Evolutionary conservation across 441 rosid genomes (phyloP).

Genomic region (Populus hybrid): DNA sequence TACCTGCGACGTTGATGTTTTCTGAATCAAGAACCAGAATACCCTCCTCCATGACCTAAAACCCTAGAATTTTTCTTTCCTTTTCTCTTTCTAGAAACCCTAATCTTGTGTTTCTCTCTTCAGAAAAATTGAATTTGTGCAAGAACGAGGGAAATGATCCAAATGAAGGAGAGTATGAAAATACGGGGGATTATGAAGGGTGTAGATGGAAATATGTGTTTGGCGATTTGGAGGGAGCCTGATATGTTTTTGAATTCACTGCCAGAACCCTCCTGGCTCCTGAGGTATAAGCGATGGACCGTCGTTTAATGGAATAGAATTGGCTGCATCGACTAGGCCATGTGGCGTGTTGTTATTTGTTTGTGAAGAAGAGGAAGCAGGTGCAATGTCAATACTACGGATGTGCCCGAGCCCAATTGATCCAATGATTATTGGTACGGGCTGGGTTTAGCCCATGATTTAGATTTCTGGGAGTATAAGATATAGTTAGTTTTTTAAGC

Average conservation of each 20-base stretch:
- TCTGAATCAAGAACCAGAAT: constrained; percentile 2
- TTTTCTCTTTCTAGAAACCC: background rate
- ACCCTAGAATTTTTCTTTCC: constrained; percentile 2
- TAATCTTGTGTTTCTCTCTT: background rate
- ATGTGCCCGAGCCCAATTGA: background rate
- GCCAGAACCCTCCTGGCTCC: background rate
- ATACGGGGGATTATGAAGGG: background rate
- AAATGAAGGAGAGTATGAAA: background rate
- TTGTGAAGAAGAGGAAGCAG: background rate
- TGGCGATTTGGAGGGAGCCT: background rate
- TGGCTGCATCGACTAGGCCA: background rate
- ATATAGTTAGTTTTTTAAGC: background rate
- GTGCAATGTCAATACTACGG: background rate
- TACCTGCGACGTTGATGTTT: constrained; percentile 21
- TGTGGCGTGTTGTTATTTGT: background rate
- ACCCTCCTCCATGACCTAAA: constrained; percentile 29
- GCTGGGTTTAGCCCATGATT: background rate
- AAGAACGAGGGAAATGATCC: background rate
- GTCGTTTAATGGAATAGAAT: background rate
- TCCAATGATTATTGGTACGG: background rate
- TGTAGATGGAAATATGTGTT: background rate
- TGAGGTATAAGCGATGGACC: background rate
- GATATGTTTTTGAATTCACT: background rate
- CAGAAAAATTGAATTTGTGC: background rate
- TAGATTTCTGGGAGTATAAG: too few relatives aligned